Evolutionary conservation across 352 stramenopile genomes (phyloP), one percentile per base, ranked within the genome.

Genomic region (Phytophthora fragariae): DNA sequence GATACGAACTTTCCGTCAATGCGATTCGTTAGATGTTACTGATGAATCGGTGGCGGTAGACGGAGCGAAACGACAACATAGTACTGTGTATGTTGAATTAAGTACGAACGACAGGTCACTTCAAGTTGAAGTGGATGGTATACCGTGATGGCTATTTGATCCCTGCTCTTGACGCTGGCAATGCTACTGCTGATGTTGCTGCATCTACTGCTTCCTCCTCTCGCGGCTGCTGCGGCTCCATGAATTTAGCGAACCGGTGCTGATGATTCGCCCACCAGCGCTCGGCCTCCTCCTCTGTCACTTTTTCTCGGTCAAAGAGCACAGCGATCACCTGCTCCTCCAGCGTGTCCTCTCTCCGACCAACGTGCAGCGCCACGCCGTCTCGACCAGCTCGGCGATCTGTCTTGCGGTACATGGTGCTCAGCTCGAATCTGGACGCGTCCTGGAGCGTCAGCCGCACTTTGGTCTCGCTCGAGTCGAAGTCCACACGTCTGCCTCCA

Each of bases 361-460:
- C 89, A 68, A 96, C 90, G 56, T 92, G 86, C 60, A 94, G 62
- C 21, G 89, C 86, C 15, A 96, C 75, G 39, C 89, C 89, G 41
- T 96, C 89, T 58, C 87, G 81, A 37, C 76, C 68, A n/a, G 89
- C 89, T 65, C 86, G 88, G 46, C 84, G 84, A 71, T 96, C 89
- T 1, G 86, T 96, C 72, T 94, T 94, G 59, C 89, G 86, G 81
- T 96, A 96, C 87, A 96, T 96, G 3, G 89, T 85, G 52, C 79
- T 94, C 41, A 96, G 72, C 61, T 92, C 89, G 59, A 96, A 94
- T 57, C 83, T 82, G 21, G 85, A 84, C 12, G 87, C 87, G 59
- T 96, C 89, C 62, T 94, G 89, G 15, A 96, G 41, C 12, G 82
- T 65, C 14, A 96, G 67, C 11, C 88, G 84, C n/a, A 89, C 86